Evolutionary conservation across 306 rosid genomes (phyloP).

Genomic region (Prunus armeniaca): DNA sequence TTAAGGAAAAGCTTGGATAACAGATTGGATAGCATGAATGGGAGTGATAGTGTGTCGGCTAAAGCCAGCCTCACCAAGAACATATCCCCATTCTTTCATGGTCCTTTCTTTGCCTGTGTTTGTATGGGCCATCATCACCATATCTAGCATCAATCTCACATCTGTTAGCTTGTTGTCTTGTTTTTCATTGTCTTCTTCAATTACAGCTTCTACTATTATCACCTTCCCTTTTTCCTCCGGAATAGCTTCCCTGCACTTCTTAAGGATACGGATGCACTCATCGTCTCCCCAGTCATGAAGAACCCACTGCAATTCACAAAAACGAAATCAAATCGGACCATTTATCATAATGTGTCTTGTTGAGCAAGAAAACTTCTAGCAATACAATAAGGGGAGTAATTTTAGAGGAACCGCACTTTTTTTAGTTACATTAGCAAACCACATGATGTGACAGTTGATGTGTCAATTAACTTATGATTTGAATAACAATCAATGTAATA

Average conservation of each 20-base stretch:
- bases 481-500: too few species aligned
- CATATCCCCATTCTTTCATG: constrained; percentile 46
- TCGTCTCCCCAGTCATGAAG: constrained; percentile 68
- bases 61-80: constrained; percentile 58
- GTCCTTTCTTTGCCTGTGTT: constrained; percentile 59
- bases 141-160: constrained; percentile 49
- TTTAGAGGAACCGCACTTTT: too few species aligned
- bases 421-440: too few species aligned
- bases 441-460: too few species aligned
- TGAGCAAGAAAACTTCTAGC: not conserved
- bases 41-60: constrained; percentile 22
- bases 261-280: constrained; percentile 59
- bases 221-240: constrained; percentile 47
- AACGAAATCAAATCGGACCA: not conserved
- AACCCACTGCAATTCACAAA: constrained; percentile 33
- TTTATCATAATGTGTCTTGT: not conserved
- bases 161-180: constrained; percentile 23
- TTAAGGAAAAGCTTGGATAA: constrained; percentile 45
- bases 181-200: constrained; percentile 21
- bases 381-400: not conserved
- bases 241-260: constrained; percentile 49
- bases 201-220: not conserved
- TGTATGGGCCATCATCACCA: constrained; percentile 62
- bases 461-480: too few species aligned
- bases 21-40: constrained; percentile 38